Percentiles rank a stretch among this genome's conserved stretches.
These are phyloP conservation scores for Globisporangium uncinulatum DNA, from an alignment of 352 stramenopile species.

Conservation along the genomic window DNA sequence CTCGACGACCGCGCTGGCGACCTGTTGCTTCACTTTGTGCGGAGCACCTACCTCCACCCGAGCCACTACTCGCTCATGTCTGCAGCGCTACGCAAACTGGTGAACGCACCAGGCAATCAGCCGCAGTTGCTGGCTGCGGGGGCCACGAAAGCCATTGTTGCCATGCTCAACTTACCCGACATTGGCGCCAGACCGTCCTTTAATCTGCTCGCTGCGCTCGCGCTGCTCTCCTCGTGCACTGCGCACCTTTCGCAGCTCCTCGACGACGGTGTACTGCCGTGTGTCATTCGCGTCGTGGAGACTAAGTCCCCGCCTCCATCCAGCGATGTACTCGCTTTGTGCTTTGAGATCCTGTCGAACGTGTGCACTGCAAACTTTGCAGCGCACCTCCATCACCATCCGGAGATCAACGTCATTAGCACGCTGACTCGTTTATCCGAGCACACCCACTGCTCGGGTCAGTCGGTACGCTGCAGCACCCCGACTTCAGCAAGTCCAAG, in stretches of 20 bases:
- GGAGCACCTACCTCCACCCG: constrained; percentile 25
- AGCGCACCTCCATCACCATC: constrained; percentile 21
- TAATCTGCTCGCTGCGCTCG: constrained; percentile 49
- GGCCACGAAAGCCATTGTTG: constrained; percentile 39
- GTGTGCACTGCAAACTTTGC: constrained; percentile 60
- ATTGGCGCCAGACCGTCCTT: constrained; percentile 23
- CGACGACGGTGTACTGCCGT: constrained; percentile 43
- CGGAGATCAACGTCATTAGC: constrained; percentile 65
- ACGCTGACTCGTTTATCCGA: constrained; percentile 70
- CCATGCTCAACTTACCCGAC: constrained; percentile 28
- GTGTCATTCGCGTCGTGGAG: constrained; percentile 47
- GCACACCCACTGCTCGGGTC: constrained; percentile 2
- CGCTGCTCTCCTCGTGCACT: constrained; percentile 44
- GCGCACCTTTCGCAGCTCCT: constrained; percentile 35
- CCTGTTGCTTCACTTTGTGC: constrained; percentile 55
- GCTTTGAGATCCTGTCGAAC: constrained; percentile 75
- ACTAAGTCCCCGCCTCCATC: constrained; percentile 3
- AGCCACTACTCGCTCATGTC: constrained; percentile 40
- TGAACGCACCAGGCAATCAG: constrained; percentile 65
- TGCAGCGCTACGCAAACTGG: constrained; percentile 49
- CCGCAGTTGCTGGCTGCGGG: constrained; percentile 31
- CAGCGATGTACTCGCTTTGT: constrained; percentile 33
- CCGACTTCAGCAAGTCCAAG: not conserved
- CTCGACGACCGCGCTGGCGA: constrained; percentile 42
- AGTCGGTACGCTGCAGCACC: not conserved